Conservation (phyloP, 2,329 filamentous ascomycete genomes). For the Xylariaceae sp. region DNA sequence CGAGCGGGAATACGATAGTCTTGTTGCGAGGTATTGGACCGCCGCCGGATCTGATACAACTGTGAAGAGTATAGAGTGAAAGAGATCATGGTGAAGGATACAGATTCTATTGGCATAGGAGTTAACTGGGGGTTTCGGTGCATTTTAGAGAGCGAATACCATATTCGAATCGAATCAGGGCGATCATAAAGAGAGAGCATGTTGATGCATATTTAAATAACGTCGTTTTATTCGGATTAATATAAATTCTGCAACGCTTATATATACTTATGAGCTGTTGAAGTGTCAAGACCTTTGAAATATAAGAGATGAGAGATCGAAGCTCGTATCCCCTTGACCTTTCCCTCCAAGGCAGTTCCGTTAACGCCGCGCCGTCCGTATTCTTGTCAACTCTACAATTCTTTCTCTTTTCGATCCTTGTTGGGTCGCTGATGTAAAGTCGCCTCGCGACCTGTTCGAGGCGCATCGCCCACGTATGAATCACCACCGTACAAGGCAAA, state of each 20-base stretch:
- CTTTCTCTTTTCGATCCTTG: slow-evolving; percentile 39
- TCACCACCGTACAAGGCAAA: slow-evolving; percentile 68
- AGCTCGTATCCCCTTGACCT: background rate
- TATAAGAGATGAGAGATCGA: slow-evolving; percentile 6
- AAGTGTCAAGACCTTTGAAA: background rate
- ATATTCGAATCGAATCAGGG: background rate
- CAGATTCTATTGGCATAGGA: slow-evolving; percentile 22
- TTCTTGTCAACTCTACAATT: slow-evolving; percentile 23
- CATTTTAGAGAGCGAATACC: slow-evolving; percentile 16
- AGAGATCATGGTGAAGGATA: slow-evolving; percentile 3
- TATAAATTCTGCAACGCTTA: slow-evolving; percentile 5
- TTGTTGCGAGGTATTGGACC: slow-evolving; percentile 78
- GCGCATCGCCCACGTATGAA: slow-evolving; percentile 49
- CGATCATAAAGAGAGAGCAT: background rate
- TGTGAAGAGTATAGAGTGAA: slow-evolving; percentile 28
- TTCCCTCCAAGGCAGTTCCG: slow-evolving; percentile 10
- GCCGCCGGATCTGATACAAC: slow-evolving; percentile 66
- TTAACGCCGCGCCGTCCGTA: slow-evolving; percentile 14
- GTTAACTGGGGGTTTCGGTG: slow-evolving; percentile 13
- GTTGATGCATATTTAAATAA: background rate
- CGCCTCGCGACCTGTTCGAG: slow-evolving; percentile 49
- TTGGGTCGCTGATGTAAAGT: slow-evolving; percentile 41
- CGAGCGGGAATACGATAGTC: slow-evolving; percentile 85
- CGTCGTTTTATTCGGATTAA: slow-evolving; percentile 2
- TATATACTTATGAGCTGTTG: slow-evolving; percentile 7